Percentiles rank a stretch among this genome's conserved stretches.
These are phyloP conservation scores for Pseudogymnoascus sp. DNA, from an alignment of 2,329 filamentous ascomycete species.

Conservation along the genomic window DNA sequence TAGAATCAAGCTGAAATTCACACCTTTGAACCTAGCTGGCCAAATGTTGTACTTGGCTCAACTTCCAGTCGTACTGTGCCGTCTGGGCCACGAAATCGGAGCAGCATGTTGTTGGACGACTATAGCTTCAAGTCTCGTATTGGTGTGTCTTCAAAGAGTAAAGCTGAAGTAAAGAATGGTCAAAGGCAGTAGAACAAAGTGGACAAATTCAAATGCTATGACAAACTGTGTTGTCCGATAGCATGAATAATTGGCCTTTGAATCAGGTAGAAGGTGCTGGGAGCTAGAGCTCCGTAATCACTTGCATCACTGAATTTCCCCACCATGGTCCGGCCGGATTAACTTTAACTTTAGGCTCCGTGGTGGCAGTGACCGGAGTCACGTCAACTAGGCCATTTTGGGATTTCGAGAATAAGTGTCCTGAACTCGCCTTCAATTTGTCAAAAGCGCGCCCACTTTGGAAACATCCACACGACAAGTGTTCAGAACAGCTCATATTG, in stretches of 20 bases:
- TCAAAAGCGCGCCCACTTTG: not conserved
- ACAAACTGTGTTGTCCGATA: not conserved
- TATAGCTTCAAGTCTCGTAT: not conserved
- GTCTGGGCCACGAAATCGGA: conserved; percentile 84
- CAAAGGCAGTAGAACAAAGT: not conserved
- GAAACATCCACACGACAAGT: not conserved
- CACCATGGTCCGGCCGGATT: conserved; percentile 5
- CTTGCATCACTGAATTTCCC: conserved; percentile 7
- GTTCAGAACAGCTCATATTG: conserved; percentile 1
- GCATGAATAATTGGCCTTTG: not conserved
- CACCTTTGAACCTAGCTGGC: conserved; percentile 49
- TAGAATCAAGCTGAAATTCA: conserved; percentile 9
- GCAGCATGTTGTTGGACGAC: conserved; percentile 53
- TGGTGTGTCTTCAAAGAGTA: not conserved
- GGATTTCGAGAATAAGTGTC: conserved; percentile 7
- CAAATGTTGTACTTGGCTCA: conserved; percentile 67
- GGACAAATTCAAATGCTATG: not conserved
- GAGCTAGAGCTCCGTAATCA: conserved; percentile 9
- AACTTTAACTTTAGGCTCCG: conserved; percentile 9
- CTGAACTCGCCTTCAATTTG: conserved; percentile 4
- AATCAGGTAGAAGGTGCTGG: conserved; percentile 4
- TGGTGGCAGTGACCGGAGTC: not conserved
- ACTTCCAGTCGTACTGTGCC: conserved; percentile 84
- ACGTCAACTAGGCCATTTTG: not conserved
- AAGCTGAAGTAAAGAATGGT: not conserved